Evolutionary conservation across 352 stramenopile species (phyloP).

Genomic region (Elongisporangium undulatum): DNA sequence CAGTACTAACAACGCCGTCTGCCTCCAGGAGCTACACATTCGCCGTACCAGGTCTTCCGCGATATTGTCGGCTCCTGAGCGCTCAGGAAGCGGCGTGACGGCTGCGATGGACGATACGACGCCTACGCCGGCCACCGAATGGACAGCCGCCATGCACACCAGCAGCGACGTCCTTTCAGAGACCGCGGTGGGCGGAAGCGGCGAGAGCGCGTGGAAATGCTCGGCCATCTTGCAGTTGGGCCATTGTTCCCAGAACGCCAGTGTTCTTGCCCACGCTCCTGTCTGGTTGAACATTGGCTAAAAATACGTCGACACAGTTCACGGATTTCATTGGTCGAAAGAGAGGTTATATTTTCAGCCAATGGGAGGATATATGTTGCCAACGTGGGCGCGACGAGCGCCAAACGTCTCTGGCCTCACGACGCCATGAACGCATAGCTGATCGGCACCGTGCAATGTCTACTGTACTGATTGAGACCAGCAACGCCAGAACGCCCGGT

Average conservation of each 20-base stretch:
- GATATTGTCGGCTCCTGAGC: conserved; percentile 2
- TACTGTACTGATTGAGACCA: background rate
- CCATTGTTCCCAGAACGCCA: background rate
- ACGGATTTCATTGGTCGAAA: background rate
- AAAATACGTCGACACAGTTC: background rate
- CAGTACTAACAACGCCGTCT: background rate
- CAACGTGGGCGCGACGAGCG: background rate
- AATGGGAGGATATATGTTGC: background rate
- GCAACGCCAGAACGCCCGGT: background rate
- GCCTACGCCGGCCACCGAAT: background rate
- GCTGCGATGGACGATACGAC: background rate
- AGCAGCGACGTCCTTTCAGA: background rate
- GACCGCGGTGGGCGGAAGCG: background rate
- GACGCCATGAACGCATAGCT: background rate
- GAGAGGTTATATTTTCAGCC: background rate
- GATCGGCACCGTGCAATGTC: background rate
- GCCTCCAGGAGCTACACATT: no score
- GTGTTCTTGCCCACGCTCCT: background rate
- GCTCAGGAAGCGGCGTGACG: background rate
- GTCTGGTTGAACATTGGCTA: background rate
- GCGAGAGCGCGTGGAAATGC: background rate
- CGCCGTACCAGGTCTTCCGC: conserved; percentile 40
- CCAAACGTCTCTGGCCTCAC: background rate
- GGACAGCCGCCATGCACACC: background rate
- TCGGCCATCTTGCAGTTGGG: conserved; percentile 19